Evolutionary conservation across 2,329 filamentous ascomycete genomes (phyloP), one percentile per base, ranked within the genome.

Genomic region (Triangularia verruculosa): DNA sequence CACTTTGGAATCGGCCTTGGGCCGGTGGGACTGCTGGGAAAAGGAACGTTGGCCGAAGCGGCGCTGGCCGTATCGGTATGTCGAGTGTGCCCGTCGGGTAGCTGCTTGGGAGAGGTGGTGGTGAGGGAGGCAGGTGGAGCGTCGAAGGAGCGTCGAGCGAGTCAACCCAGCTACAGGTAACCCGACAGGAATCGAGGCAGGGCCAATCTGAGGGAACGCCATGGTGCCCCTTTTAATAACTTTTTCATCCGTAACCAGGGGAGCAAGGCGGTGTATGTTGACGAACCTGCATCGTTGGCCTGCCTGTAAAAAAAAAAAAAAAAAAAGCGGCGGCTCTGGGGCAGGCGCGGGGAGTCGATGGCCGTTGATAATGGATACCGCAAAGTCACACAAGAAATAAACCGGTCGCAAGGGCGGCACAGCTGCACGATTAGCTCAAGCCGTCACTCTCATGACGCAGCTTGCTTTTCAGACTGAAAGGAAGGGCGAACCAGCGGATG

Each of bases 1-100:
- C 81, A 86, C 76, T 27, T 82, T 80, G 57, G 82, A 80, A 28
- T 82, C 80, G 74, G 85, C 85, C 63, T 78, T 78, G 39, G 78
- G 80, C 66, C 79, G 75, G 66, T 78, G 78, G 61, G 79, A 78
- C 51, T 80, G 76, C 62, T 78, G 78, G 57, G 80, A 80, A 61
- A 75, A 77, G 56, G 70, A 67, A 30, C 74, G 76, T 24, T 74
- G 71, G 20, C 70, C 67, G 56, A 71, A 51, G 51, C 67, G 64
- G 61, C 69, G 70, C 17, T 67, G 70, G 57, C 22, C n/a, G 34
- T 34, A 28, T 27, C 32, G 56, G 6, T 15, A 15, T 51, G 51
- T 28, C 51, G 39, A 17, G 57, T 57, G 69, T 70, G 52, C 43
- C 25, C 47, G 62, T 51, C 39, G 60, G 54, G 30, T 8, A 27